Evolutionary conservation across 139 green algal species (phyloP), one percentile per base, ranked within the genome.

Genomic region (Coelastrella sp.): DNA sequence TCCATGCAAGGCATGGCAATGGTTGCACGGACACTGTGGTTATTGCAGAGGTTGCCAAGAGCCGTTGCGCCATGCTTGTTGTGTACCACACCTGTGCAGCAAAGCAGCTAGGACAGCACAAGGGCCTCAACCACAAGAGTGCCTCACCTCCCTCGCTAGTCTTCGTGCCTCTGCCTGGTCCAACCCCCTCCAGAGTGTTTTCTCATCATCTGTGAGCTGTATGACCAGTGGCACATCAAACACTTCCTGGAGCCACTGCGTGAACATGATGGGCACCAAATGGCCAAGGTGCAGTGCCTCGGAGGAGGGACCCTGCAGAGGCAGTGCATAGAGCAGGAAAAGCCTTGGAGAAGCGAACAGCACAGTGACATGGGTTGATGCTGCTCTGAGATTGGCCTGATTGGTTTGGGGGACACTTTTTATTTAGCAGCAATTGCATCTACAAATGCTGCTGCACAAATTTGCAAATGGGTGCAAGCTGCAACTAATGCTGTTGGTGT

Each of bases 221-320:
- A 99, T 99, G 59, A 99, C 98, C 22, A 99, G 95, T 19, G 98
- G 98, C 58, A 97, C 96, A 75, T 98, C 97, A 93, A 99, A 99
- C 6, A 59, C 59, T 61, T 91, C 92, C 90, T 97, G 96, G 73
- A 99, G 95, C 87, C 94, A 99, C 93, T 98, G 97, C 19, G 97
- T 99, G 95, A 99, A 99, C 93, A 98, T 96, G 95, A 99, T 99
- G 87, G 98, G 98, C 25, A 99, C 94, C 20, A 99, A 94, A 90
- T 99, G 98, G 19, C 98, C 98, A 87, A 99, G 86, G 93, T 99
- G 98, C 27, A 99, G 94, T 49, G 98, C 94, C 92, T 99, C 98
- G 58, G 96, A 99, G 22, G 98, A 99, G 7, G 98, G 98, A 4
- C 98, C 98, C 92, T 96, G 91, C 10, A 82, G 7, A 24, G n/a